phyloP scores from a whole-genome alignment of 345 rosid species.

The Pistacia integerrima region DNA sequence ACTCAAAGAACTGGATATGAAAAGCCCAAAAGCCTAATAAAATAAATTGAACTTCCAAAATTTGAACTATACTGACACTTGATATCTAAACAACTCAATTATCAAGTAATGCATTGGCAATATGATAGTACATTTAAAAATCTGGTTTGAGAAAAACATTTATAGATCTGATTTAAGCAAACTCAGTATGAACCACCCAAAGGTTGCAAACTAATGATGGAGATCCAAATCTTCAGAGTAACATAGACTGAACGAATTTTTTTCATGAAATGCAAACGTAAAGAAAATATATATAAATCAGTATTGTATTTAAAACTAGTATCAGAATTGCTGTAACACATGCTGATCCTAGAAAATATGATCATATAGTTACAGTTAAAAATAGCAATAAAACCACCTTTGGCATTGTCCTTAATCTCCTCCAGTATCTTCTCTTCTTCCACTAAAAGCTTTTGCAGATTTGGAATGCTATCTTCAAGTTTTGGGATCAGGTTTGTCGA shows the following conservation, averaged over 20 bases:
- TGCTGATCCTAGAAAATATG: neutral
- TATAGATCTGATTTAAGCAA: neutral
- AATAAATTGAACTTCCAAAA: neutral
- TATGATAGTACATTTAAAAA: too few relatives aligned
- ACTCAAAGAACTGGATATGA: neutral
- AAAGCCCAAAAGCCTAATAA: neutral
- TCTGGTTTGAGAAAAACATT: neutral
- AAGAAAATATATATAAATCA: neutral
- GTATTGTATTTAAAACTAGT: neutral
- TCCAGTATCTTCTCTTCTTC: slow-evolving; percentile 80
- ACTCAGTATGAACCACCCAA: neutral
- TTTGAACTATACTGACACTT: neutral
- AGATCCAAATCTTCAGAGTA: neutral
- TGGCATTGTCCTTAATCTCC: slow-evolving; percentile 71
- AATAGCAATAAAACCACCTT: slow-evolving; percentile 48
- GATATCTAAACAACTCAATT: neutral
- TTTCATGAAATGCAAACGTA: too few relatives aligned
- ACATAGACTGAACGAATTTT: neutral
- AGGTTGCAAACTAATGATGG: neutral
- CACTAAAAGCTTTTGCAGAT: slow-evolving; percentile 59
- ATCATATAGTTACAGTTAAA: slow-evolving; percentile 12
- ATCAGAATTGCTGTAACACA: slow-evolving; percentile 1
- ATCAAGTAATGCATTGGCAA: neutral
- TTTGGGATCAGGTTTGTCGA: slow-evolving; percentile 67
- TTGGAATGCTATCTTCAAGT: slow-evolving; percentile 77